Evolutionary conservation across 2,329 filamentous ascomycete species (phyloP).

Genomic region (Aspergillus ibericus): DNA sequence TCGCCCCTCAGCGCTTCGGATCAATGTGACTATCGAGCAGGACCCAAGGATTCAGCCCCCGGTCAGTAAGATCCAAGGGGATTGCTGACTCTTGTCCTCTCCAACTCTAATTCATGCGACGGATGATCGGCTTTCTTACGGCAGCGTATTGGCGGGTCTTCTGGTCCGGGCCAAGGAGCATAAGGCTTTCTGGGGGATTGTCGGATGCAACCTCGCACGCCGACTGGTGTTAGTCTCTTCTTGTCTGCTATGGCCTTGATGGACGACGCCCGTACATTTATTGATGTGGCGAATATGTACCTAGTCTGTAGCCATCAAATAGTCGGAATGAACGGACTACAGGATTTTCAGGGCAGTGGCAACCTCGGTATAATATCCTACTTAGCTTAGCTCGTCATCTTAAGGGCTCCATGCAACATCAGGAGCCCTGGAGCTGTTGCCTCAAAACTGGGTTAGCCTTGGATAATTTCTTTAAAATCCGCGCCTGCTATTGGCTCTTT

Average conservation of each 20-base stretch:
- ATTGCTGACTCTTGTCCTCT: background rate
- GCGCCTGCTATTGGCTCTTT: background rate
- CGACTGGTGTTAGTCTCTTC: background rate
- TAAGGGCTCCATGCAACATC: background rate
- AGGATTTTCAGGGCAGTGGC: background rate
- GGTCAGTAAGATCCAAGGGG: background rate
- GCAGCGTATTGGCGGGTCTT: slow-evolving; percentile 1
- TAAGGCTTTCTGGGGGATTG: slow-evolving; percentile 1
- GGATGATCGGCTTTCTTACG: slow-evolving; percentile 3
- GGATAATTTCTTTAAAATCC: background rate
- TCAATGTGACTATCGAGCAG: background rate
- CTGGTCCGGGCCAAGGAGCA: slow-evolving; percentile 1
- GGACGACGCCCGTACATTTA: background rate
- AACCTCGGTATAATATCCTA: background rate
- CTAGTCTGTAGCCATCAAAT: background rate
- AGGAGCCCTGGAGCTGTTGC: background rate
- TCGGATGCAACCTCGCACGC: too few relatives aligned
- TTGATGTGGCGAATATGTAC: background rate
- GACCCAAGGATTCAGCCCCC: slow-evolving; percentile 4
- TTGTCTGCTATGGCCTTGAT: background rate
- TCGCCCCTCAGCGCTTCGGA: background rate
- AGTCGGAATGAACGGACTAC: background rate
- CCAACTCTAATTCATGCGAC: background rate
- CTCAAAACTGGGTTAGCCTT: background rate
- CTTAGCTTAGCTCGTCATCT: background rate